Conservation (phyloP, 495 filamentous ascomycete genomes). For the Aspergillus nidulans region DNA sequence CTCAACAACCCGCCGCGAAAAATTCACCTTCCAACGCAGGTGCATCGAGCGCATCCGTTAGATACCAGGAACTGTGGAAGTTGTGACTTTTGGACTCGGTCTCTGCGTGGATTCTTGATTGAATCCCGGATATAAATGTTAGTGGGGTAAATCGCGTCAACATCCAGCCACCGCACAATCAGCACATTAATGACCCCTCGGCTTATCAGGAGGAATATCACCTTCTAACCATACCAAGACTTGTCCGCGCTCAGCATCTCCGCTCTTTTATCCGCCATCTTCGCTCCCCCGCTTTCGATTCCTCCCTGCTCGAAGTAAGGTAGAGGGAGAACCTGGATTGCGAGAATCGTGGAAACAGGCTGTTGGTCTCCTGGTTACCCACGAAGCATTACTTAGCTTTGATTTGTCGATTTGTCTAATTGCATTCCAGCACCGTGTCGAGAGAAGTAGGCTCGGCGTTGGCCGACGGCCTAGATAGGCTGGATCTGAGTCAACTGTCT, state of each 20-base stretch:
- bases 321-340: background rate
- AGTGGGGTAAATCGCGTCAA: slow-evolving; percentile 19
- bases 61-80: background rate
- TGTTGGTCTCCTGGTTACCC: slow-evolving; percentile 4
- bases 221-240: slow-evolving; percentile 14
- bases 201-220: slow-evolving; percentile 19
- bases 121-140: slow-evolving; percentile 3
- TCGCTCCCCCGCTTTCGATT: background rate
- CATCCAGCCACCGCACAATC: slow-evolving; percentile 36
- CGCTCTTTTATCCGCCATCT: background rate
- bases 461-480: slow-evolving; percentile 50
- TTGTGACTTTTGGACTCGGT: background rate
- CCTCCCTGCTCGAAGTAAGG: background rate
- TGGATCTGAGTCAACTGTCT: slow-evolving; percentile 49
- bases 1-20: slow-evolving; percentile 13
- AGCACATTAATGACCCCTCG: slow-evolving; percentile 35
- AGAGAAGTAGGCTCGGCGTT: slow-evolving; percentile 49
- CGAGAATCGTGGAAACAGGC: slow-evolving; percentile 1
- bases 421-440: slow-evolving; percentile 48
- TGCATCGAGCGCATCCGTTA: background rate
- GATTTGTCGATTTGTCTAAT: slow-evolving; percentile 11
- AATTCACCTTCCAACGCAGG: slow-evolving; percentile 1
- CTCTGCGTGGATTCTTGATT: background rate
- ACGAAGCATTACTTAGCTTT: background rate
- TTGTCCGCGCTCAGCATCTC: background rate